A percentile compares a stretch with the other conserved stretches of the same genome.
phyloP scores from a whole-genome alignment of 1,284 basidiomycete species.

The Meira miltonrushii region DNA sequence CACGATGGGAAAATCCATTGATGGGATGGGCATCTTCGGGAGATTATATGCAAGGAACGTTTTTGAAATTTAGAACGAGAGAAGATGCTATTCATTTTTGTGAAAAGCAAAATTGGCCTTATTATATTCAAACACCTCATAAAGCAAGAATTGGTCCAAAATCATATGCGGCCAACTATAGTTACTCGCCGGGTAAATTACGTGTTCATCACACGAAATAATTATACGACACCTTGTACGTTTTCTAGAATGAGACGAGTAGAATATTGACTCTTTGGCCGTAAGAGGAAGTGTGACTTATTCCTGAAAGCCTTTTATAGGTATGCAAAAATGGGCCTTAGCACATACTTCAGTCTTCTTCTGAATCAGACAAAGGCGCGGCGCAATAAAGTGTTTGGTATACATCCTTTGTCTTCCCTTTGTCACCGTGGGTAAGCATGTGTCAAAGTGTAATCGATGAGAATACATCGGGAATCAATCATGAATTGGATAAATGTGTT shows the following conservation, averaged over 20 bases:
- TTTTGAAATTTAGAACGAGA: conserved; percentile 77
- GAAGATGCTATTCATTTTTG: conserved; percentile 88
- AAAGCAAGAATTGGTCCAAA: conserved; percentile 59
- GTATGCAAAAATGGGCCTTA: too few relatives aligned
- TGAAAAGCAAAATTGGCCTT: conserved; percentile 52
- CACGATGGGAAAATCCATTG: conserved; percentile 96
- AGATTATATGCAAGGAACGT: conserved; percentile 94
- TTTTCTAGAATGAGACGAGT: conserved; percentile 44
- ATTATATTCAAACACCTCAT: conserved; percentile 54
- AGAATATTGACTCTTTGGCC: too few relatives aligned
- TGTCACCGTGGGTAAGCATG: too few relatives aligned
- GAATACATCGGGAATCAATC: too few relatives aligned
- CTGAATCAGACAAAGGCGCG: too few relatives aligned
- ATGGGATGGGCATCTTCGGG: conserved; percentile 77
- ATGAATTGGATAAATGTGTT: too few relatives aligned
- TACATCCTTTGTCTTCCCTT: too few relatives aligned
- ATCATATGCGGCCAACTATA: conserved; percentile 77
- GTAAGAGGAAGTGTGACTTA: neutral
- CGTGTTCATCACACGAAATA: conserved; percentile 91
- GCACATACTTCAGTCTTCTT: too few relatives aligned
- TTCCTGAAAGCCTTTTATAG: neutral
- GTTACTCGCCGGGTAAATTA: conserved; percentile 74
- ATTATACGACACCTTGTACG: too few relatives aligned
- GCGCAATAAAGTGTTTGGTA: too few relatives aligned
- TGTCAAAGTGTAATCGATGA: too few relatives aligned